These are phyloP conservation scores for Millerozyma miso DNA, from an alignment of 805 yeast species.

Conservation along the genomic window DNA sequence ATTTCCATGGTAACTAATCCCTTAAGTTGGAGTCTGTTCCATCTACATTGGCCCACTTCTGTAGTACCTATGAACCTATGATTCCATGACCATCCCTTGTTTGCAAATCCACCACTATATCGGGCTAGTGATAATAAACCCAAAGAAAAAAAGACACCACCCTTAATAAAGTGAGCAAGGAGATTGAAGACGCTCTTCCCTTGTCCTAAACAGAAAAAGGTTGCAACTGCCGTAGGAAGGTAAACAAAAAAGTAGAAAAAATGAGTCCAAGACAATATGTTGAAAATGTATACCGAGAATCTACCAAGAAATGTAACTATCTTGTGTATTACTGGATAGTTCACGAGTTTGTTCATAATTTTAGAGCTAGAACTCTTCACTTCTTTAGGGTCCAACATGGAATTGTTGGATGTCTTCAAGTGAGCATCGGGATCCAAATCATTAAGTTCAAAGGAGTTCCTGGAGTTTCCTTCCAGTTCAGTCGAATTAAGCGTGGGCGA, in stretches of 20 bases:
- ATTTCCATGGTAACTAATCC: constrained; percentile 76
- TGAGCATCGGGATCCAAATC: constrained; percentile 3
- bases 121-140: constrained; percentile 83
- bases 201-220: constrained; percentile 66
- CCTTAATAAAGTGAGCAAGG: constrained; percentile 94
- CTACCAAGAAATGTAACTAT: constrained; percentile 20
- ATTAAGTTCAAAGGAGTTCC: constrained; percentile 21
- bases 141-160: constrained; percentile 75
- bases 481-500: constrained; percentile 21
- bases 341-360: constrained; percentile 1
- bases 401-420: constrained; percentile 20
- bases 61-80: constrained; percentile 25
- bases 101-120: constrained; percentile 75
- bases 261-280: constrained; percentile 59
- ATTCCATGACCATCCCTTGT: constrained; percentile 93
- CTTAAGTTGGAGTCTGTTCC: constrained; percentile 36
- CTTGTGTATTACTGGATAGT: constrained; percentile 1
- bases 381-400: constrained; percentile 10
- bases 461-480: constrained; percentile 13
- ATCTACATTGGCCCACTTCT: constrained; percentile 20
- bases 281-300: constrained; percentile 30
- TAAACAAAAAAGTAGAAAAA: constrained; percentile 57
- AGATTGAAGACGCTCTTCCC: constrained; percentile 68
- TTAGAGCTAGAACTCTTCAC: background rate
- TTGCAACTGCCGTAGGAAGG: constrained; percentile 57